Percentiles rank a stretch among this genome's conserved stretches.
These are phyloP conservation scores for Xylariaceae sp. DNA, from an alignment of 2,329 filamentous ascomycete species.

Conservation along the genomic window DNA sequence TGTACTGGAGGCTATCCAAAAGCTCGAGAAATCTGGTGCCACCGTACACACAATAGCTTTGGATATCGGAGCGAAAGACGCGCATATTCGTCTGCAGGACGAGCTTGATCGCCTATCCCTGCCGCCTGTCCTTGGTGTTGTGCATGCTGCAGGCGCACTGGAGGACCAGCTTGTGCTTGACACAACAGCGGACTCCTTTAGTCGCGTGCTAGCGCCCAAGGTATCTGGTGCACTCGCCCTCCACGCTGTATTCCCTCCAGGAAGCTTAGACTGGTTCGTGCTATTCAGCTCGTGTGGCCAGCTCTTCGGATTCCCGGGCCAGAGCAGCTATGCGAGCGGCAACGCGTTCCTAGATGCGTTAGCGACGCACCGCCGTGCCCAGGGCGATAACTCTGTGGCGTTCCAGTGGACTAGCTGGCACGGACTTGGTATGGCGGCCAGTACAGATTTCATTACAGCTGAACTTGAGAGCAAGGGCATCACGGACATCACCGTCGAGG, in stretches of 20 bases:
- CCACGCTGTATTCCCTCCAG: constrained; percentile 27
- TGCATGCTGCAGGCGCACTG: constrained; percentile 38
- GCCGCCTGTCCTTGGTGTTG: constrained; percentile 36
- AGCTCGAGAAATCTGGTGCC: constrained; percentile 31
- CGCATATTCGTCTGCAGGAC: constrained; percentile 17
- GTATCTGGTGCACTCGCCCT: constrained; percentile 28
- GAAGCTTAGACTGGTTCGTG: constrained; percentile 30
- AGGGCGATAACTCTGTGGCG: constrained; percentile 38
- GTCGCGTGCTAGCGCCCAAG: constrained; percentile 34
- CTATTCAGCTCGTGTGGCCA: no score
- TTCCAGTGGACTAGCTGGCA: constrained; percentile 43
- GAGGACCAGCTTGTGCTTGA: constrained; percentile 35
- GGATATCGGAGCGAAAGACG: constrained; percentile 30
- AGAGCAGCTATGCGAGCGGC: no score
- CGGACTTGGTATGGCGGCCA: constrained; percentile 35
- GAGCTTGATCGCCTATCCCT: constrained; percentile 32
- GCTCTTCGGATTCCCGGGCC: no score
- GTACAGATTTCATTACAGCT: constrained; percentile 34
- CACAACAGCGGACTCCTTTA: constrained; percentile 28
- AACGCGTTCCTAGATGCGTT: constrained; percentile 34
- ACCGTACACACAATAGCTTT: constrained; percentile 31
- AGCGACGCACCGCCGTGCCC: constrained; percentile 25
- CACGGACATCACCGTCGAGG: constrained; percentile 37
- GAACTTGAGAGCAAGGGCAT: constrained; percentile 41
- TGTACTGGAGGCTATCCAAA: no score